A percentile compares a stretch with the other conserved stretches of the same genome.
phyloP scores from a whole-genome alignment of 2,329 filamentous ascomycete genomes.

The Zymoseptoria ardabiliae region DNA sequence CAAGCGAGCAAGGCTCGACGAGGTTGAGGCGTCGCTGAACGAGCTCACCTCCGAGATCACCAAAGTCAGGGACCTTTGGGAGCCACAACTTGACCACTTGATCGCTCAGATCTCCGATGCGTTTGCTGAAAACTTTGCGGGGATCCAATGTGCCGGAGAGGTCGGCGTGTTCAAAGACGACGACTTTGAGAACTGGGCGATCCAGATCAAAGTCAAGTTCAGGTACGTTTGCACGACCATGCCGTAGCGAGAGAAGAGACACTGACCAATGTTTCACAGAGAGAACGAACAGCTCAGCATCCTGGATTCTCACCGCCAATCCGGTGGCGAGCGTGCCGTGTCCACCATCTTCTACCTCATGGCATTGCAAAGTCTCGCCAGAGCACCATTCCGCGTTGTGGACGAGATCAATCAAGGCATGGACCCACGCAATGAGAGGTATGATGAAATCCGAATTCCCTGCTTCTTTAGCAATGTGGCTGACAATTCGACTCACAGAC shows the following conservation, averaged over 20 bases:
- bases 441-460: background rate
- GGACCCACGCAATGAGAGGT: slow-evolving; percentile 93
- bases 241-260: background rate
- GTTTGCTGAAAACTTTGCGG: slow-evolving; percentile 86
- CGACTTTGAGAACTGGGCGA: slow-evolving; percentile 89
- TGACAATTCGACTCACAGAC: slow-evolving; percentile 32
- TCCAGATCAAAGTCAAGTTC: slow-evolving; percentile 93
- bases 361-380: slow-evolving; percentile 88
- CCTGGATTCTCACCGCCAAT: slow-evolving; percentile 87
- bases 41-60: slow-evolving; percentile 53
- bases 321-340: slow-evolving; percentile 89
- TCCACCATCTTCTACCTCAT: slow-evolving; percentile 99
- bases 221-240: slow-evolving; percentile 48
- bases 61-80: slow-evolving; percentile 66
- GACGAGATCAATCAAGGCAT: slow-evolving; percentile 99
- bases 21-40: slow-evolving; percentile 49
- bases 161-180: slow-evolving; percentile 77
- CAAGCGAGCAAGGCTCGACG: slow-evolving; percentile 46
- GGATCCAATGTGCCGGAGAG: slow-evolving; percentile 90
- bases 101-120: slow-evolving; percentile 78
- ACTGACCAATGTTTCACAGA: slow-evolving; percentile 33
- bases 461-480: background rate
- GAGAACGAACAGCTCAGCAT: slow-evolving; percentile 76
- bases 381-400: slow-evolving; percentile 93
- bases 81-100: slow-evolving; percentile 72